Evolutionary conservation across 805 yeast species (phyloP).

Genomic region (Spathaspora girioi): DNA sequence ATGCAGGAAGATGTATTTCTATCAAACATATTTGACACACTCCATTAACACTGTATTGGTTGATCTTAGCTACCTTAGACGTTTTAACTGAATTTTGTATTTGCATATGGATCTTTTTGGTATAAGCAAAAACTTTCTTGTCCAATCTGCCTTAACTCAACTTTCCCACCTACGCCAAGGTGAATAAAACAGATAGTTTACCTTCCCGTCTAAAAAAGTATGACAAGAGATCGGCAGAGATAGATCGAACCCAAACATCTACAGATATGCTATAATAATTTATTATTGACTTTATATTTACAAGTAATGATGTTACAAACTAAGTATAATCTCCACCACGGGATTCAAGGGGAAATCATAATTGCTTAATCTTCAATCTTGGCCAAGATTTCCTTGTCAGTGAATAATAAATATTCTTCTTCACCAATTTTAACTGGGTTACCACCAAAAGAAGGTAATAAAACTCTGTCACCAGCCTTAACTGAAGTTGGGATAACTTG

Average conservation of each 20-base stretch:
- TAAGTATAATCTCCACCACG: not conserved
- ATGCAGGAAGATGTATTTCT: not conserved
- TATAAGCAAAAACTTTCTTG: no score
- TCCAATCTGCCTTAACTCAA: no score
- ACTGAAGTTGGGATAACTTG: conserved; percentile 70
- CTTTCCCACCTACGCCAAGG: no score
- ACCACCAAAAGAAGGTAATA: conserved; percentile 95
- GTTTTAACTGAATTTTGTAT: no score
- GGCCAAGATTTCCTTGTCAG: conserved; percentile 94
- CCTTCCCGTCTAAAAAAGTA: no score
- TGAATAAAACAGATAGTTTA: no score
- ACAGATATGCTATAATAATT: not conserved
- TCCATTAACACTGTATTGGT: no score
- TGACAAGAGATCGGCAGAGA: no score
- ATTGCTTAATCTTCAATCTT: conserved; percentile 59
- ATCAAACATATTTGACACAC: no score
- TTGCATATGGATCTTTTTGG: no score
- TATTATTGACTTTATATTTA: not conserved
- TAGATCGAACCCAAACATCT: no score
- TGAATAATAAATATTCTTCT: conserved; percentile 77
- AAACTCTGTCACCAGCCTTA: conserved; percentile 85
- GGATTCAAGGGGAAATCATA: not conserved
- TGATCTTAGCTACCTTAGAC: no score
- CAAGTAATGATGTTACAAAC: not conserved
- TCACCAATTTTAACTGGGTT: conserved; percentile 82